A percentile compares a stretch with the other conserved stretches of the same genome.
phyloP scores from a whole-genome alignment of 352 stramenopile genomes.

The Pythium myriotylum region DNA sequence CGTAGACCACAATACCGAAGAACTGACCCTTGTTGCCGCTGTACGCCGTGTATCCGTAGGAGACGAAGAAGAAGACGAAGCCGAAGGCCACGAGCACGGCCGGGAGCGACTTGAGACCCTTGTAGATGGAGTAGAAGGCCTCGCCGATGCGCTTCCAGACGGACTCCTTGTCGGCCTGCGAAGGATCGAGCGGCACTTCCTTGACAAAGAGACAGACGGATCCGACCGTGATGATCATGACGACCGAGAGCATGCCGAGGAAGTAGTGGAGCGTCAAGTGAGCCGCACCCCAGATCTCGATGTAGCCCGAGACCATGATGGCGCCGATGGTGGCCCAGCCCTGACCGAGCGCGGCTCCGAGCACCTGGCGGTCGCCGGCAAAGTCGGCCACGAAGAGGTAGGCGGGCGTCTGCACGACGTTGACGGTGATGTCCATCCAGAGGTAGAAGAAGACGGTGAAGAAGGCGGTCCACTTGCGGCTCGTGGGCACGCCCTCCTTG shows the following conservation, averaged over 20 bases:
- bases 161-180: background rate
- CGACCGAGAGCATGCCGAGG: slow-evolving; percentile 47
- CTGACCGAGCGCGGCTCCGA: slow-evolving; percentile 44
- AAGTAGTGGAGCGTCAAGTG: slow-evolving; percentile 55
- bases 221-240: slow-evolving; percentile 37
- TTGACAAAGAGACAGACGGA: slow-evolving; percentile 34
- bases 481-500: slow-evolving; percentile 28
- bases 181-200: slow-evolving; percentile 39
- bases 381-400: slow-evolving; percentile 58
- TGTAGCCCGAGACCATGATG: slow-evolving; percentile 52
- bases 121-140: slow-evolving; percentile 38
- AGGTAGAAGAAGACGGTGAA: slow-evolving; percentile 47
- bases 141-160: slow-evolving; percentile 11
- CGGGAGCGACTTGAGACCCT: slow-evolving; percentile 38
- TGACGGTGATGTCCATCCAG: slow-evolving; percentile 37
- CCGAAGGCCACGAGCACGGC: slow-evolving; percentile 35
- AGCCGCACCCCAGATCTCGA: slow-evolving; percentile 47
- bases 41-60: slow-evolving; percentile 56
- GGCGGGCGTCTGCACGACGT: slow-evolving; percentile 41
- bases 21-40: slow-evolving; percentile 63
- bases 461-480: slow-evolving; percentile 46
- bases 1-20: slow-evolving; percentile 41
- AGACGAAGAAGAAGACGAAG: slow-evolving; percentile 41
- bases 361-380: slow-evolving; percentile 52
- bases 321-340: slow-evolving; percentile 54